Base-by-base conservation (phyloP, 345 rosid species). In the Eutrema yunnanense region DNA sequence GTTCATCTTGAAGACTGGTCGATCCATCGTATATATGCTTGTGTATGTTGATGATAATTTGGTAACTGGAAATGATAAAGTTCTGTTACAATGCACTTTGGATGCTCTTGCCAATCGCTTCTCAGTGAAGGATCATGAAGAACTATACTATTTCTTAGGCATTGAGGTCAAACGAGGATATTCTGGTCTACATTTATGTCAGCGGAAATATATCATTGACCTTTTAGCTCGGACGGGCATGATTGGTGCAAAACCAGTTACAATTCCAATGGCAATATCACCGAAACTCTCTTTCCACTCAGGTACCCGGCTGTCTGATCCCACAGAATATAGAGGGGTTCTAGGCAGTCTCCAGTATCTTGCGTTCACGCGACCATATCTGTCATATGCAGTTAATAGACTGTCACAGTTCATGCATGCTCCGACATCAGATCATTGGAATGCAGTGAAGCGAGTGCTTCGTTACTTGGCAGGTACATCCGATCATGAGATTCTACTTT, bases 291-390 rank as follows among this genome's bases (percentile, higher is more conserved):
- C 47, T 0, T 6, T 42, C 0, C n/a, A 12, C 6, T 11, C 47
- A 0, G 14, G 47, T 0, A 11, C 47, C 0, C 0, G 2, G 1
- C 6, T 42, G 0, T 4, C n/a, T 0, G n/a, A 42, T 12, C 14
- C 47, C 1, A 0, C 47, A 2, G 6, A 42, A 3, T 42, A 42
- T 1, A 0, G 6, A 1, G 4, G 11, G 6, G 14, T 42, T 12
- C 6, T 42, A 0, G 47, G 47, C 0, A 42, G 47, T 1, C 14
- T 42, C 2, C 16, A 42, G 2, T 42, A 42, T 1, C 6, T 42
- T 0, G 5, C 16, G 4, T 12, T 42, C 6, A 42, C 47, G 0
- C 1, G 14, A 4, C 47, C 6, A 0, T 16, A 42, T 12, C 5
- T 42, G 0, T 12, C 16, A 6, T 42, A 1, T 12, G 6, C 14